Base-by-base conservation (phyloP, 2,329 filamentous ascomycete species). In the Paraconiothyrium sp. region DNA sequence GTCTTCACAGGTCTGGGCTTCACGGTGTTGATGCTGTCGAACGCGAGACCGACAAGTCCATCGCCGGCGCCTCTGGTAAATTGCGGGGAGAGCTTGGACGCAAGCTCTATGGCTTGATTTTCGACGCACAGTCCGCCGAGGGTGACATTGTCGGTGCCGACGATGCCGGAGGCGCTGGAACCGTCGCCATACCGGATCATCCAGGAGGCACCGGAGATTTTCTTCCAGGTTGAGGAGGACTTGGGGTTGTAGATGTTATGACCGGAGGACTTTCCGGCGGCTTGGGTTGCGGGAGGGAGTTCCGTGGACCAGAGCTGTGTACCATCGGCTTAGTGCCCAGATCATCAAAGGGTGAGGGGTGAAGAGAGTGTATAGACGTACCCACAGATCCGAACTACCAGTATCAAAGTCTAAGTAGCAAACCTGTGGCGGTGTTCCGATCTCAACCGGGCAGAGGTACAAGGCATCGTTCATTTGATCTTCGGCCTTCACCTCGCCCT, bases 371-470 rank as follows among this genome's bases (percentile, higher is more conserved):
- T 8, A 27, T 7, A 16, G 16, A 59, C 62, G 13, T 51, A 87
- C 80, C 90, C 89, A 92, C 24, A 90, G 81, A 79, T 92, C 90
- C 22, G 89, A 84, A 11, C 88, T 90, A 22, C 89, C 89, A 43
- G 89, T 91, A 73, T 92, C 90, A 63, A 92, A 91, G 70, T 91
- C 85, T 14, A 92, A 76, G 65, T 83, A 84, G 57, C 81, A 59
- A 11, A 58, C 87, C 79, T 92, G 89, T 1, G 83, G 76, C 16
- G 89, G 89, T 1, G 85, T 89, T 32, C 90, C 90, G 62, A 92
- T 88, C 14, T 79, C 72, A 30, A 92, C 86, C 34, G 86, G 82
- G 51, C 85, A 89, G 24, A 92, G 83, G 72, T 92, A 91, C 78
- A 86, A 78, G 6, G 85, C 80, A 64, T 92, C 89, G 67, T 90